Base-by-base conservation (phyloP, 176 grass and related monocot genomes). In the Phragmites australis region DNA sequence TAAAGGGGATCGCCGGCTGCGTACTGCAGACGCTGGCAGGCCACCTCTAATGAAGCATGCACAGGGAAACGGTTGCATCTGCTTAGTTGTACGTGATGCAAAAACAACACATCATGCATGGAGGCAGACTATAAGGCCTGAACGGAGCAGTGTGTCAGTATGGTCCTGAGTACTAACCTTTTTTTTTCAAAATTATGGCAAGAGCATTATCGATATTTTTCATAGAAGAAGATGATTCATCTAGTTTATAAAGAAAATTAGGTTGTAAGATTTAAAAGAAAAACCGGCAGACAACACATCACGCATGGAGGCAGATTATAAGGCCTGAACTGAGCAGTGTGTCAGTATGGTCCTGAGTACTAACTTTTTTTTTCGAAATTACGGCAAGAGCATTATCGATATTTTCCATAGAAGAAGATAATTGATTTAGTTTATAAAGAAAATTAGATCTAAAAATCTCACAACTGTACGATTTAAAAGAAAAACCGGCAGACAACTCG, bases 61-160 rank as follows among this genome's bases (percentile, higher is more conserved):
- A 81, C 84, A 82, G 52, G 5, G 12, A 54, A 83, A 30, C 70
- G 21, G 58, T 59, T 51, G 69, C 46, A 26, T 6, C 57, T n/a
- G 68, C 55, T 18, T 72, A 32, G 43, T 8, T 18, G 34, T 14
- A 50, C 27, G 22, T 14, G 80, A 40, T 65, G 47, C 34, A 34
- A 41, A 48, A 23, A 26, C 29, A 78, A 17, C 70, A 53, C 16
- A 13, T 15, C 58, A 34, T 23, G 11, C 50, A 53, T 23, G 43
- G 23, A 39, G 57, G 3, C 32, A 10, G 53, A 51, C 6, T n/a
- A n/a, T 4, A 21, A 70, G 31, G 22, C 31, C 22, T 54, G 12
- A 17, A 46, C 16, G 15, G 13, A 64, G 45, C 70, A 65, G 47
- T 8, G 15, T 17, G 4, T 32, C 31, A 2, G 29, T 12, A 74